A percentile compares a stretch with the other conserved stretches of the same genome.
phyloP scores from a whole-genome alignment of 257 asterid genomes.

The Voacanga thouarsii region DNA sequence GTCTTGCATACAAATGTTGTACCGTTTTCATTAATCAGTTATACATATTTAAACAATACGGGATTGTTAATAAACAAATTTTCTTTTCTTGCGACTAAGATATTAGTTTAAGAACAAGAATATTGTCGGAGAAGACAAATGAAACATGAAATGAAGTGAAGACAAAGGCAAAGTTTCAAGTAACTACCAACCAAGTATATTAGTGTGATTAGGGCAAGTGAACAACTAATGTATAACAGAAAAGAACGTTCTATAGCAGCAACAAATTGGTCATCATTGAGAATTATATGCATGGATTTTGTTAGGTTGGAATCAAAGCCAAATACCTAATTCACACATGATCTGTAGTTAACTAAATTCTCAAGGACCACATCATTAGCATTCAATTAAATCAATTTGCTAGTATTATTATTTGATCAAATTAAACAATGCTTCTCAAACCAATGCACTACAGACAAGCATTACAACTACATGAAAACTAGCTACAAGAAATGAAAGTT shows the following conservation, averaged over 20 bases:
- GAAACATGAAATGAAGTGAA: not conserved
- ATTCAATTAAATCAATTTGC: too few species aligned
- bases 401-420: too few species aligned
- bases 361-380: not conserved
- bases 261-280: not conserved
- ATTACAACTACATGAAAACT: too few species aligned
- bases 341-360: not conserved
- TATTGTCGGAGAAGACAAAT: not conserved
- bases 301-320: not conserved
- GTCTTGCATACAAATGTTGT: too few species aligned
- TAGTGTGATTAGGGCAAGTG: not conserved
- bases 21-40: too few species aligned
- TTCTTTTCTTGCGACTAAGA: too few species aligned
- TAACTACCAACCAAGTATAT: constrained; percentile 9
- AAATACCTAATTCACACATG: not conserved
- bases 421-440: too few species aligned
- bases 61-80: too few species aligned
- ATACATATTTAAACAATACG: too few species aligned
- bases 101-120: not conserved
- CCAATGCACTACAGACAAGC: too few species aligned
- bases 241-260: constrained; percentile 11
- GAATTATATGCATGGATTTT: constrained; percentile 2
- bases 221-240: not conserved
- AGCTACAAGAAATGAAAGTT: too few species aligned
- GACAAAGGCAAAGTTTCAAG: constrained; percentile 16